A percentile compares a stretch with the other conserved stretches of the same genome.
These are phyloP conservation scores for Plasmodium ovale DNA, from an alignment of 169 alveolate species.

Conservation along the genomic window DNA sequence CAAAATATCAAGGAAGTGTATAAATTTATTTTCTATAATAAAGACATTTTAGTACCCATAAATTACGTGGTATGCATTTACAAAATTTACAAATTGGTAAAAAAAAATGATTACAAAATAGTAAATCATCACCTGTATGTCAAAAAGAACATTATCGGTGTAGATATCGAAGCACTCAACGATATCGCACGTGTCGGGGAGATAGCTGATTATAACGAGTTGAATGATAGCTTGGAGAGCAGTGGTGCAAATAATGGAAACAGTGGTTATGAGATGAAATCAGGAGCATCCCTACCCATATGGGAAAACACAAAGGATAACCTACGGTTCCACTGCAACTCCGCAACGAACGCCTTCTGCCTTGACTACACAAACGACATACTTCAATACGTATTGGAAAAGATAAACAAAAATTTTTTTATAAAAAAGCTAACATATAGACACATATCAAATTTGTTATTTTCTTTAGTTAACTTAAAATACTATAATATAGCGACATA, in stretches of 20 bases:
- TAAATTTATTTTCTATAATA: slow-evolving; percentile 63
- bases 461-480: slow-evolving; percentile 53
- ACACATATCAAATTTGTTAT: slow-evolving; percentile 53
- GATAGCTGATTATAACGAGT: slow-evolving; percentile 13
- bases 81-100: slow-evolving; percentile 50
- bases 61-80: slow-evolving; percentile 68
- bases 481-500: slow-evolving; percentile 57
- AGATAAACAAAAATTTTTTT: slow-evolving; percentile 59
- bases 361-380: slow-evolving; percentile 65
- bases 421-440: slow-evolving; percentile 65
- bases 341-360: not conserved
- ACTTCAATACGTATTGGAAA: slow-evolving; percentile 38
- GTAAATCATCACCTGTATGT: slow-evolving; percentile 14
- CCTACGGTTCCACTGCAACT: not conserved
- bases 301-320: too few species aligned
- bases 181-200: slow-evolving; percentile 11
- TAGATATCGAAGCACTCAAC: slow-evolving; percentile 30
- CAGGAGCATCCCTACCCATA: too few species aligned
- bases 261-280: not conserved
- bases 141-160: slow-evolving; percentile 13
- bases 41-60: slow-evolving; percentile 64
- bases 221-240: slow-evolving; percentile 2
- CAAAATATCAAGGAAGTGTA: slow-evolving; percentile 68
- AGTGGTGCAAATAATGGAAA: not conserved
- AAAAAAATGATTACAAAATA: slow-evolving; percentile 41